These are phyloP conservation scores for Penicillium odoratum DNA, from an alignment of 495 filamentous ascomycete genomes.

Conservation along the genomic window DNA sequence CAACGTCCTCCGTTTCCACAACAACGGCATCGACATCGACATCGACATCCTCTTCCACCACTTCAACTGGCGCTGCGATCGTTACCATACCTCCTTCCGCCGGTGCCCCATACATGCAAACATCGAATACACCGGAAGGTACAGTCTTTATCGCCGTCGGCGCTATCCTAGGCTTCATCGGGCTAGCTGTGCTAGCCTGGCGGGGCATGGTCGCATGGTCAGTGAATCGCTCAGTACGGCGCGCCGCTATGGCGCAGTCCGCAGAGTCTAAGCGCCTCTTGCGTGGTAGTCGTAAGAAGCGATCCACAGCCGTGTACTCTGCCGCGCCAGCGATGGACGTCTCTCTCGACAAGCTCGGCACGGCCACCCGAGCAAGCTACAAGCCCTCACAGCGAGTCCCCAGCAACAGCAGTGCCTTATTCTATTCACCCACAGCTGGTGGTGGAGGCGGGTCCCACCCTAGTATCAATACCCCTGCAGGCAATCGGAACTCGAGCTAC, in stretches of 20 bases:
- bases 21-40: constrained; percentile 30
- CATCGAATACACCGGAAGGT: constrained; percentile 85
- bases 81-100: constrained; percentile 76
- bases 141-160: constrained; percentile 96
- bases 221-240: constrained; percentile 81
- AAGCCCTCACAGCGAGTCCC: constrained; percentile 46
- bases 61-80: constrained; percentile 30
- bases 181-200: constrained; percentile 78
- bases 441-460: constrained; percentile 32
- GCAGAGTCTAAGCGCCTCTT: constrained; percentile 64
- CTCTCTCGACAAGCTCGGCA: constrained; percentile 55
- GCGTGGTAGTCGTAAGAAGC: constrained; percentile 54
- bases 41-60: constrained; percentile 29
- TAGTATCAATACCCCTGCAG: constrained; percentile 19
- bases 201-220: constrained; percentile 87
- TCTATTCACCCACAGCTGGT: constrained; percentile 94
- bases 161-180: constrained; percentile 80
- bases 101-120: constrained; percentile 92
- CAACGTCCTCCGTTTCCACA: constrained; percentile 26
- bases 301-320: constrained; percentile 37
- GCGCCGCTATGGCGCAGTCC: constrained; percentile 71
- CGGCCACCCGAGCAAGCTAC: constrained; percentile 38
- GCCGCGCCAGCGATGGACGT: constrained; percentile 49
- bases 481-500: constrained; percentile 66
- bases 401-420: constrained; percentile 61